Evolutionary conservation across 441 rosid species (phyloP).

Genomic region (Populus hybrid): DNA sequence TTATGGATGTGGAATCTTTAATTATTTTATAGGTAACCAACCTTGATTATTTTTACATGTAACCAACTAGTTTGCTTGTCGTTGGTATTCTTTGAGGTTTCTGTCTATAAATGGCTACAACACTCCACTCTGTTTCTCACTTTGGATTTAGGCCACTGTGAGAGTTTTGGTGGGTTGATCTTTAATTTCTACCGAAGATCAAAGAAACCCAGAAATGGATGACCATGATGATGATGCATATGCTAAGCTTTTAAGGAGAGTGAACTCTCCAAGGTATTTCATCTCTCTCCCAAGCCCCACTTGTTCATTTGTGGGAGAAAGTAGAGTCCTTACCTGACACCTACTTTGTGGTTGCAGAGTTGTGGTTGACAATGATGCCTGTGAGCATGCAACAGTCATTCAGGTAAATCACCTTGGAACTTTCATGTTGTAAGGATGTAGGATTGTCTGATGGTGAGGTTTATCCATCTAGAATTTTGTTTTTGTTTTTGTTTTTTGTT

Average conservation of each 20-base stretch:
- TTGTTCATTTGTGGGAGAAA: background rate
- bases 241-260: slow-evolving; percentile 49
- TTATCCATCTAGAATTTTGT: background rate
- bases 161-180: background rate
- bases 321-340: background rate
- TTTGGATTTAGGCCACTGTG: background rate
- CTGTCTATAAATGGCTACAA: background rate
- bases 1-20: background rate
- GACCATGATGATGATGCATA: slow-evolving; percentile 43
- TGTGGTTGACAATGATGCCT: slow-evolving; percentile 67
- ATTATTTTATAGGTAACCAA: background rate
- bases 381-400: slow-evolving; percentile 75
- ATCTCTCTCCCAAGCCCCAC: background rate
- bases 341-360: slow-evolving; percentile 49
- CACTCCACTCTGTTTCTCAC: background rate
- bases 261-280: slow-evolving; percentile 49
- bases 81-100: background rate
- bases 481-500: background rate
- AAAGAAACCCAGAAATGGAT: slow-evolving; percentile 23
- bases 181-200: background rate
- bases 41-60: background rate
- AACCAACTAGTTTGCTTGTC: background rate
- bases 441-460: background rate
- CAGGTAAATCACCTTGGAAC: slow-evolving; percentile 35
- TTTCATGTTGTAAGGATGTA: background rate